These are phyloP conservation scores for Rutstroemia sp. DNA, from an alignment of 2,329 filamentous ascomycete genomes.

Conservation along the genomic window DNA sequence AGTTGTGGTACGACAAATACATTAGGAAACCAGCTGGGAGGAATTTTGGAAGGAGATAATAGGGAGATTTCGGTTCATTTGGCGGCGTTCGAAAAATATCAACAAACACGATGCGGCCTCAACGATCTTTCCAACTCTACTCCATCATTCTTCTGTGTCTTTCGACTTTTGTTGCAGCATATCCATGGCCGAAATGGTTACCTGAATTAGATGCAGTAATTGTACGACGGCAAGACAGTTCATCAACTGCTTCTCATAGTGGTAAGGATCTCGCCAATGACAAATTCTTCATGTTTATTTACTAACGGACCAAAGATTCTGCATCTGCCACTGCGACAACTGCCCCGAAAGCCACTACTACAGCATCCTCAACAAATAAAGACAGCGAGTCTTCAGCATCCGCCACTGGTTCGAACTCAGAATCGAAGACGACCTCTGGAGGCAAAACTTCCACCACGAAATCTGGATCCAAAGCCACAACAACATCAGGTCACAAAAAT, in stretches of 20 bases:
- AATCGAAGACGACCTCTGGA: slow-evolving; percentile 1
- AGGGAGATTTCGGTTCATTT: neutral
- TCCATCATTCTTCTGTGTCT: slow-evolving; percentile 47
- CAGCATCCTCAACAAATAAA: neutral
- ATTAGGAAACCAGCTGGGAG: neutral
- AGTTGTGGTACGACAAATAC: neutral
- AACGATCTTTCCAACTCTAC: slow-evolving; percentile 38
- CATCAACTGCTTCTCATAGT: slow-evolving; percentile 9
- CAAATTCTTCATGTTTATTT: neutral
- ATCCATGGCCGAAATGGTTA: slow-evolving; percentile 50
- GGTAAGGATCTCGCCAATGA: neutral
- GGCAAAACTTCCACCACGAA: neutral
- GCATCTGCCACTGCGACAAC: neutral
- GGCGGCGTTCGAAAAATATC: slow-evolving; percentile 8
- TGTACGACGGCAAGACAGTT: slow-evolving; percentile 37
- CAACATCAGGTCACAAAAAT: neutral
- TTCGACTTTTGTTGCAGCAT: slow-evolving; percentile 36
- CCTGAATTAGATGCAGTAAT: slow-evolving; percentile 46
- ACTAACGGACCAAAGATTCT: neutral
- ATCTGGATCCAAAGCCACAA: slow-evolving; percentile 3
- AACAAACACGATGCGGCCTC: slow-evolving; percentile 41
- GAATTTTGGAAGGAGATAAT: neutral
- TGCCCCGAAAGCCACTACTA: neutral
- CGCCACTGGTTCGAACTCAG: neutral
- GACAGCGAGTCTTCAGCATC: neutral